phyloP scores from a whole-genome alignment of 2,329 filamentous ascomycete species.

The Aspergillus vadensis region DNA sequence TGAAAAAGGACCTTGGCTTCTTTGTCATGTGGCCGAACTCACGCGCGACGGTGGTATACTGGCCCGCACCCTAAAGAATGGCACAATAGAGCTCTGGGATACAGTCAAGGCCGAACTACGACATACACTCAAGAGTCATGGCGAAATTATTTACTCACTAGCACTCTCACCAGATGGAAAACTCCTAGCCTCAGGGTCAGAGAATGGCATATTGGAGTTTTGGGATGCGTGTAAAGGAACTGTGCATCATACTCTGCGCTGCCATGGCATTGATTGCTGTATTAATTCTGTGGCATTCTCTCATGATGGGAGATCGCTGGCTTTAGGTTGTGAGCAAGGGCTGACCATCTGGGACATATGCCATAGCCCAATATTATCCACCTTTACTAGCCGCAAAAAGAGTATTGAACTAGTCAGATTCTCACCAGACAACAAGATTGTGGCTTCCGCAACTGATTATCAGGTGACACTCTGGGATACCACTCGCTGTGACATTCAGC shows the following conservation, averaged over 20 bases:
- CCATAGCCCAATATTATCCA: too few relatives aligned
- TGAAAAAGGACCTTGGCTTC: too few relatives aligned
- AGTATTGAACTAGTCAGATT: not conserved
- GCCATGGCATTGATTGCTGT: too few relatives aligned
- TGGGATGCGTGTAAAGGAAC: too few relatives aligned
- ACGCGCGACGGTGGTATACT: too few relatives aligned
- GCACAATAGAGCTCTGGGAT: too few relatives aligned
- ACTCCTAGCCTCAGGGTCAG: not conserved
- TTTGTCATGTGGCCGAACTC: too few relatives aligned
- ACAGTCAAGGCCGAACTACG: not conserved
- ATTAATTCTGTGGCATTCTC: not conserved
- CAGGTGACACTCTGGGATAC: not conserved
- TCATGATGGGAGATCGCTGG: not conserved
- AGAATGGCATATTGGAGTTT: conserved; percentile 10
- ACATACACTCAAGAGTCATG: not conserved
- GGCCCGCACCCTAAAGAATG: too few relatives aligned
- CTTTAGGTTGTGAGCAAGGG: too few relatives aligned
- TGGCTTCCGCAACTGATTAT: rapidly evolving
- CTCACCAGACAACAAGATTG: not conserved
- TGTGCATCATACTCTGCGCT: too few relatives aligned
- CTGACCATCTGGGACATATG: too few relatives aligned
- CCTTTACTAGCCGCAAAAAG: too few relatives aligned
- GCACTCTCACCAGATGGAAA: not conserved
- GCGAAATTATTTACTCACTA: rapidly evolving
- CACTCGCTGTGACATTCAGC: not conserved